Base-by-base conservation (phyloP, 495 filamentous ascomycete species). In the Penicillium mononematosum region DNA sequence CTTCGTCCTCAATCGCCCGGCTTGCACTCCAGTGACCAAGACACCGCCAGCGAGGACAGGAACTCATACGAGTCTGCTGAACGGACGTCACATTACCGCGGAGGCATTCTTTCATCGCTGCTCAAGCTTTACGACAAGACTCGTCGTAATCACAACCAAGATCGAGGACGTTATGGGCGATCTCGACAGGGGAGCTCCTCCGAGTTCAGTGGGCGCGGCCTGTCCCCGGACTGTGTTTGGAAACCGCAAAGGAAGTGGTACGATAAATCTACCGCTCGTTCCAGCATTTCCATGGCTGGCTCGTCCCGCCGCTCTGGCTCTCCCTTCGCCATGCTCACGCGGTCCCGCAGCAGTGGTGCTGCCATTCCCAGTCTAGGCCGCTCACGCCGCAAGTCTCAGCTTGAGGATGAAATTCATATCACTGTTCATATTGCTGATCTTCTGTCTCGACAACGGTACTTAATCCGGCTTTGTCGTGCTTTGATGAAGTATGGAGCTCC, bases 401-500 rank as follows among this genome's bases (percentile, higher is more conserved):
- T 73, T 71, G 73, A 81, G 74, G 85, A 93, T 31, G 84, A 92
- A 60, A 88, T 89, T 58, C 83, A 84, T 57, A 94, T 98, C 68
- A 92, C 89, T 16, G 81, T 92, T 11, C 89, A 96, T 70, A 91
- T 97, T 58, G 89, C 90, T n/a, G 88, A 92, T 56, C 87, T 85
- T 11, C 73, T 96, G 50, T 81, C 83, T 50, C 85, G 93, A 14
- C 93, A 98, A 62, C 81, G 81, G 45, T 96, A 96, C 73, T 80
- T 96, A 32, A 74, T 93, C 45, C 89, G 86, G 56, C 85, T 97
- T 36, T 97, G 94, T 69, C 83, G 84, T 46, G 90, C 90, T 1
- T 73, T 97, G 65, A 97, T 98, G 90, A 81, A 82, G 58, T 91
- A 87, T 57, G 90, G 90, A 16, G 88, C 88, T 1, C 88, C 88